Conservation (phyloP, 352 stramenopile genomes). For the Globisporangium paddicum region DNA sequence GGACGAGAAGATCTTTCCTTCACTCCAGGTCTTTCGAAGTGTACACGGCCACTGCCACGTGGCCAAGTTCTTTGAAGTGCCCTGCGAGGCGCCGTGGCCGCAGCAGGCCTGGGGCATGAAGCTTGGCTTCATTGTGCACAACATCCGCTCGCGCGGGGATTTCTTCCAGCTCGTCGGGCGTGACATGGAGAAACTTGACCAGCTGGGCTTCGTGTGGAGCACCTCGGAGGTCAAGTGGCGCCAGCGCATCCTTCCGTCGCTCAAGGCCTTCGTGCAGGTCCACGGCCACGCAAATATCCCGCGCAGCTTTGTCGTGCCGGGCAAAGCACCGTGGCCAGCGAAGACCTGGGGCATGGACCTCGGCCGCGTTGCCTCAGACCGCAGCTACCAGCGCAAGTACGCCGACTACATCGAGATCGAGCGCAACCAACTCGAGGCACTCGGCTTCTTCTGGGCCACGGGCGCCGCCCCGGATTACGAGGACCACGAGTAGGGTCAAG, state of each 20-base stretch:
- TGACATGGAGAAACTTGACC: slow-evolving; percentile 36
- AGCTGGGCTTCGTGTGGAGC: slow-evolving; percentile 59
- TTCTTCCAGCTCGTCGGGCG: slow-evolving; percentile 46
- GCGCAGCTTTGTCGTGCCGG: slow-evolving; percentile 46
- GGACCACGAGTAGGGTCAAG: too few species aligned
- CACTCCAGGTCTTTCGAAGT: slow-evolving; percentile 33
- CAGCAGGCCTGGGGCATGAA: slow-evolving; percentile 25
- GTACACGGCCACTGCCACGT: slow-evolving; percentile 45
- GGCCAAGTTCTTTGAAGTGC: slow-evolving; percentile 31
- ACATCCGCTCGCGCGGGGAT: slow-evolving; percentile 45
- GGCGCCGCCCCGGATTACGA: background rate
- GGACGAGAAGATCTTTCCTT: slow-evolving; percentile 42
- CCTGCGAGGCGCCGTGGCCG: slow-evolving; percentile 30
- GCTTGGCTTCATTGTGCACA: slow-evolving; percentile 50
- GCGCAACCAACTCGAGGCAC: slow-evolving; percentile 30
- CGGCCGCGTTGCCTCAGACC: slow-evolving; percentile 25
- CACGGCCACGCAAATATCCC: slow-evolving; percentile 31
- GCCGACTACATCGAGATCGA: slow-evolving; percentile 54
- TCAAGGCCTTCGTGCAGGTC: slow-evolving; percentile 36
- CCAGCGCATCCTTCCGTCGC: slow-evolving; percentile 33
- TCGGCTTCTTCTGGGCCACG: slow-evolving; percentile 46
- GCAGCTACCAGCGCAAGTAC: slow-evolving; percentile 21
- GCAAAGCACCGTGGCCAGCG: slow-evolving; percentile 30
- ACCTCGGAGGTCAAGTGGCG: slow-evolving; percentile 37
- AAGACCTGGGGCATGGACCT: slow-evolving; percentile 29